Evolutionary conservation across 306 rosid genomes (phyloP).

Genomic region (Cucumis cinereus): DNA sequence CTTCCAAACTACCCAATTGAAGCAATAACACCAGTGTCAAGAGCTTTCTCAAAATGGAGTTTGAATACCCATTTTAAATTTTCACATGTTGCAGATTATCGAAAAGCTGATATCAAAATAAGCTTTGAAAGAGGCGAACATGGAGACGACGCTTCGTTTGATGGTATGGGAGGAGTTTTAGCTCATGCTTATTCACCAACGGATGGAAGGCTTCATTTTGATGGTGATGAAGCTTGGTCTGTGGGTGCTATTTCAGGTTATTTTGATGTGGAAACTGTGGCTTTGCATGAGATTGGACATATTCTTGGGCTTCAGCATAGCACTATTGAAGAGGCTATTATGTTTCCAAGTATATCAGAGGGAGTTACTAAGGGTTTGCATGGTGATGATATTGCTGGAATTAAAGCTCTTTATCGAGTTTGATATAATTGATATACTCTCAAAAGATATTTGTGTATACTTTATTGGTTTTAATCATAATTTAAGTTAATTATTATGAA

Average conservation of each 20-base stretch:
- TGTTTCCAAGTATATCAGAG: background rate
- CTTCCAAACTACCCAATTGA: background rate
- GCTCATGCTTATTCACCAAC: slow-evolving; percentile 4
- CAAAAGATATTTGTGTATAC: background rate
- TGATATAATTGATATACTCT: background rate
- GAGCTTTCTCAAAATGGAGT: background rate
- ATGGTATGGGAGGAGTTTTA: background rate
- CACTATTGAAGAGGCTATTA: background rate
- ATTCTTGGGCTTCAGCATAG: slow-evolving; percentile 4
- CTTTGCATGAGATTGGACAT: slow-evolving; percentile 4
- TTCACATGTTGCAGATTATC: background rate
- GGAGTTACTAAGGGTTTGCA: slow-evolving; percentile 7
- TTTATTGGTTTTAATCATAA: background rate
- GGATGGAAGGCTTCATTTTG: background rate
- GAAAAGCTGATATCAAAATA: background rate
- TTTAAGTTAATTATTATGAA: too few relatives aligned
- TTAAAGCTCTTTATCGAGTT: background rate
- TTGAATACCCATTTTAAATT: background rate
- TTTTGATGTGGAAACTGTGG: background rate
- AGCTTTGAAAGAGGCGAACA: background rate
- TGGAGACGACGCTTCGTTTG: background rate
- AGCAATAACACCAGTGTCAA: background rate
- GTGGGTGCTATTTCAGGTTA: background rate
- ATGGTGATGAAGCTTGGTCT: background rate
- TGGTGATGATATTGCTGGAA: background rate